Evolutionary conservation across 495 filamentous ascomycete genomes (phyloP).

Genomic region (Xylaria grammica): DNA sequence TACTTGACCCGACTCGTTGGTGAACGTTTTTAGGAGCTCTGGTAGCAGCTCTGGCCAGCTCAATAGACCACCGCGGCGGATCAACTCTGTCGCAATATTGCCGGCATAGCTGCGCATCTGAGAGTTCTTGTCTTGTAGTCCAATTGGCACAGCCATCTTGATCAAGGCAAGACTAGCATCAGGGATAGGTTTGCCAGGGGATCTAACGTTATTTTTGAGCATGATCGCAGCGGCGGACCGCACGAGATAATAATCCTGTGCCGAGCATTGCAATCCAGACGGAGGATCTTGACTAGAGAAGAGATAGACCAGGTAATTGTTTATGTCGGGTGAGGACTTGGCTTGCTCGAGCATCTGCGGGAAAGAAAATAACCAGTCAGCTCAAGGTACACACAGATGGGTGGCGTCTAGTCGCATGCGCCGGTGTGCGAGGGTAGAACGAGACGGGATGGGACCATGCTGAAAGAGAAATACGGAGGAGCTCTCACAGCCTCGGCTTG

Average conservation of each 20-base stretch:
- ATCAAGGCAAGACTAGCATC: conserved; percentile 73
- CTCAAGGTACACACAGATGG: background rate
- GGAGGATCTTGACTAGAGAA: conserved; percentile 73
- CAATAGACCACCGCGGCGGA: conserved; percentile 81
- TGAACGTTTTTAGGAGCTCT: conserved; percentile 75
- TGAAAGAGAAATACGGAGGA: background rate
- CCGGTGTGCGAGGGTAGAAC: background rate
- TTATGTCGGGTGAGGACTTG: conserved; percentile 87
- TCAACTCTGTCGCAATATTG: conserved; percentile 93
- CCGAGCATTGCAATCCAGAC: conserved; percentile 58
- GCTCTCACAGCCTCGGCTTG: conserved; percentile 71
- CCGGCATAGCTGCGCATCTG: conserved; percentile 90
- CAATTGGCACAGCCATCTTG: conserved; percentile 74
- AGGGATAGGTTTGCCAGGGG: conserved; percentile 72
- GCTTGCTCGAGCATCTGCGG: conserved; percentile 91
- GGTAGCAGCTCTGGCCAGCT: conserved; percentile 91
- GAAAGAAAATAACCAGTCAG: conserved; percentile 19
- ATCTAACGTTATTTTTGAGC: conserved; percentile 89
- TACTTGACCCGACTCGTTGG: conserved; percentile 70
- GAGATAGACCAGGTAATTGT: conserved; percentile 94
- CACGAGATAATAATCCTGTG: conserved; percentile 70
- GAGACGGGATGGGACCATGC: background rate
- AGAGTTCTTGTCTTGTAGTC: conserved; percentile 77
- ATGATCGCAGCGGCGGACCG: conserved; percentile 88
- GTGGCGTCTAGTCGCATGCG: conserved; percentile 7